A percentile compares a stretch with the other conserved stretches of the same genome.
Conservation (phyloP, 2,329 filamentous ascomycete species). For the Ophiognomonia clavigignenti-juglandacearum region DNA sequence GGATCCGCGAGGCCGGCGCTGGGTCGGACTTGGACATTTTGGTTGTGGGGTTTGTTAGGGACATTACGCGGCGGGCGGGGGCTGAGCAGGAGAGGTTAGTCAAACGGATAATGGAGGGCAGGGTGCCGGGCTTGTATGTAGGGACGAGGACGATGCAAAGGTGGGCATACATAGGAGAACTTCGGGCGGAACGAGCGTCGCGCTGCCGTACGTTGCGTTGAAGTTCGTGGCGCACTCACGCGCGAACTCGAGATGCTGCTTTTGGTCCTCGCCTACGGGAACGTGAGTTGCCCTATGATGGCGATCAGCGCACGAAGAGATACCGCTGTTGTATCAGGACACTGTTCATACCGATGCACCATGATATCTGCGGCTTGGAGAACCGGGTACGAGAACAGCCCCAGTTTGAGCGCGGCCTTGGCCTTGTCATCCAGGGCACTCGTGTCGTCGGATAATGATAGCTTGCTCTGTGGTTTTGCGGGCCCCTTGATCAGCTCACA, state of each 20-base stretch:
- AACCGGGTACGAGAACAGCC: conserved; percentile 93
- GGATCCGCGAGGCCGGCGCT: conserved; percentile 69
- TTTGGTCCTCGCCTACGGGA: conserved; percentile 93
- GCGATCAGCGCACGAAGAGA: conserved; percentile 8
- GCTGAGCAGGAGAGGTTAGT: conserved; percentile 40
- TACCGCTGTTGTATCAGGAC: no score
- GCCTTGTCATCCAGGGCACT: conserved; percentile 53
- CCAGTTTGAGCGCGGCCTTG: conserved; percentile 67
- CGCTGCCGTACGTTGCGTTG: conserved; percentile 64
- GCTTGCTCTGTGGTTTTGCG: conserved; percentile 71
- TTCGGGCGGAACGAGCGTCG: conserved; percentile 60
- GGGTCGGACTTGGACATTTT: conserved; percentile 95
- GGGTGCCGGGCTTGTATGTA: neutral
- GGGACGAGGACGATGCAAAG: conserved; percentile 7
- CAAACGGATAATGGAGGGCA: no score
- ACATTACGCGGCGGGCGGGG: conserved; percentile 86
- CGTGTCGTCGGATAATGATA: conserved; percentile 57
- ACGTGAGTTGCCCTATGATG: conserved; percentile 74
- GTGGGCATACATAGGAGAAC: conserved; percentile 61
- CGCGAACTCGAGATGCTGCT: conserved; percentile 89
- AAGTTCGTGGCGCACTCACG: conserved; percentile 83
- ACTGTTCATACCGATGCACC: conserved; percentile 67
- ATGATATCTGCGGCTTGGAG: conserved; percentile 93
- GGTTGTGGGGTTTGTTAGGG: conserved; percentile 65
- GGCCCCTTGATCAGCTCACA: neutral